Conservation (phyloP, 345 rosid species). For the Pistacia vera region DNA sequence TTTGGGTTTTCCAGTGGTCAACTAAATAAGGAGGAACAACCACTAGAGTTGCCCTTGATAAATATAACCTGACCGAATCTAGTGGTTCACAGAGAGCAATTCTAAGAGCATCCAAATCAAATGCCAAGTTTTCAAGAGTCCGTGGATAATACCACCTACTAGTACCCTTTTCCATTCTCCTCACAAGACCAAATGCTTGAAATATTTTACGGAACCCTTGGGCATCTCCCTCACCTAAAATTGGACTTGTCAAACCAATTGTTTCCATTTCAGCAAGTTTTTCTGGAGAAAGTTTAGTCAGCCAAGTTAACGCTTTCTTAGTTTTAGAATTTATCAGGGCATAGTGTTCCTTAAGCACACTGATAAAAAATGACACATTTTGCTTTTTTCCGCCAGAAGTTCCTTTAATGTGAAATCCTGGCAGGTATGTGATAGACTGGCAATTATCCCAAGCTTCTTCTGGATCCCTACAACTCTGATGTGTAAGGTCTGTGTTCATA, state of each 20-base stretch:
- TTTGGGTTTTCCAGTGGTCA: constrained; percentile 93
- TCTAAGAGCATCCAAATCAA: constrained; percentile 86
- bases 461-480: constrained; percentile 71
- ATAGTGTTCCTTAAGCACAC: constrained; percentile 71
- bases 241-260: constrained; percentile 71
- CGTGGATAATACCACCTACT: constrained; percentile 80
- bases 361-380: constrained; percentile 73
- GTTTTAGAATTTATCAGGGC: constrained; percentile 48
- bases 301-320: constrained; percentile 79
- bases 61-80: constrained; percentile 71
- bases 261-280: constrained; percentile 85
- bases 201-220: constrained; percentile 61
- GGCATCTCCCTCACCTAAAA: constrained; percentile 45
- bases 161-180: constrained; percentile 60
- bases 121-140: constrained; percentile 69
- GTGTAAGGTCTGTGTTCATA: constrained; percentile 70
- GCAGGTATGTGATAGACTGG: constrained; percentile 62
- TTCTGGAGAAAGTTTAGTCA: constrained; percentile 66
- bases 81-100: constrained; percentile 78
- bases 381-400: constrained; percentile 54
- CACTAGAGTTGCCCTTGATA: constrained; percentile 86
- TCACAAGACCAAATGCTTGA: constrained; percentile 77
- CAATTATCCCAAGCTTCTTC: constrained; percentile 75
- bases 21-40: constrained; percentile 94
- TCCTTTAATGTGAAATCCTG: constrained; percentile 76